phyloP scores from a whole-genome alignment of 2,329 filamentous ascomycete species.

The Dryadomyces quercivorus region DNA sequence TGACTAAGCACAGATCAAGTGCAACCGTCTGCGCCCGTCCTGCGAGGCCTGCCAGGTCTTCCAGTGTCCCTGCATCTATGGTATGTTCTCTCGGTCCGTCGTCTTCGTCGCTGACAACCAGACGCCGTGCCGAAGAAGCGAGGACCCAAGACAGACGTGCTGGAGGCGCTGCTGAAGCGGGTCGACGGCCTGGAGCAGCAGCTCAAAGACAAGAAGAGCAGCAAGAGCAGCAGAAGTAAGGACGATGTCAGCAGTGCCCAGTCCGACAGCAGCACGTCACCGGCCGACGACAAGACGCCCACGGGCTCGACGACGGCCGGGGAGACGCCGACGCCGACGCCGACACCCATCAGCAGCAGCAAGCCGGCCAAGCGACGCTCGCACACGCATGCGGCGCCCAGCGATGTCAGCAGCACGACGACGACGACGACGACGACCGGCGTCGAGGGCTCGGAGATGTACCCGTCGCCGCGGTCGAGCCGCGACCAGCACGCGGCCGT shows the following conservation, averaged over 20 bases:
- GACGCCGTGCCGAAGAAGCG: constrained; percentile 84
- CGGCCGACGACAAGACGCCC: constrained; percentile 6
- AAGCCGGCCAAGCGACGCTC: neutral
- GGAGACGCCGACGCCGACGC: neutral
- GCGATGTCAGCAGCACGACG: neutral
- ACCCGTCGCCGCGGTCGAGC: constrained; percentile 18
- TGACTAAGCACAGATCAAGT: constrained; percentile 61
- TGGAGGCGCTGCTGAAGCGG: constrained; percentile 72
- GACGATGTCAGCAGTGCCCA: neutral
- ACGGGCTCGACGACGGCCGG: constrained; percentile 6
- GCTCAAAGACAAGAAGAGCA: constrained; percentile 54
- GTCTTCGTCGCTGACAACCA: constrained; percentile 21
- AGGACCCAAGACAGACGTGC: constrained; percentile 79
- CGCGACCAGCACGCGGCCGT: constrained; percentile 26
- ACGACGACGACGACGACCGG: neutral
- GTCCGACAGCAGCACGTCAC: neutral
- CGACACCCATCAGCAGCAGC: neutral
- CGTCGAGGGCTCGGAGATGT: neutral
- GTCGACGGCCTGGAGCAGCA: constrained; percentile 76
- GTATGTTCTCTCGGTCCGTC: constrained; percentile 31
- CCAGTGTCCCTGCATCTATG: constrained; percentile 78
- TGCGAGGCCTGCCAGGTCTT: constrained; percentile 87
- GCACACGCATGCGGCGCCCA: neutral
- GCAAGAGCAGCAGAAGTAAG: constrained; percentile 13
- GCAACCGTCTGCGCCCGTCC: constrained; percentile 70